A percentile compares a stretch with the other conserved stretches of the same genome.
These are phyloP conservation scores for Aspergillus steynii DNA, from an alignment of 495 filamentous ascomycete genomes.

Conservation along the genomic window DNA sequence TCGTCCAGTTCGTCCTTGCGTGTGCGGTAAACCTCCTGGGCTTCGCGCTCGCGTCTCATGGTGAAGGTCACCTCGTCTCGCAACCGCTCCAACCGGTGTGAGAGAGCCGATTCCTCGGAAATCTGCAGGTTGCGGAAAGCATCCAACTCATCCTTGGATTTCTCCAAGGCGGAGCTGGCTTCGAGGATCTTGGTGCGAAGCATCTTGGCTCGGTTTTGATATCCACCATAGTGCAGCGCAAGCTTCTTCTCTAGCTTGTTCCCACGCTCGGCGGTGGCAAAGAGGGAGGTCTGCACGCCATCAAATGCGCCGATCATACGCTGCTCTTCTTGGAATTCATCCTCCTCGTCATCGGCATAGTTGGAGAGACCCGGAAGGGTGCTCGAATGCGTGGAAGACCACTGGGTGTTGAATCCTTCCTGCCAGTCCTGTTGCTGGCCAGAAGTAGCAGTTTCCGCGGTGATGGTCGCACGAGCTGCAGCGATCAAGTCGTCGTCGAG, in stretches of 20 bases:
- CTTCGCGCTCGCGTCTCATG: conserved; percentile 80
- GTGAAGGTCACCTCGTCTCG: conserved; percentile 83
- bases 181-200: conserved; percentile 80
- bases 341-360: conserved; percentile 66
- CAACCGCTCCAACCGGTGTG: conserved; percentile 69
- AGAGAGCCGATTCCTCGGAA: conserved; percentile 74
- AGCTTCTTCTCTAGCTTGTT: conserved; percentile 94
- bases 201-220: conserved; percentile 80
- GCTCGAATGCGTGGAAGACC: conserved; percentile 62
- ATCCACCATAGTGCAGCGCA: conserved; percentile 82
- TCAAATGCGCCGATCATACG: conserved; percentile 45
- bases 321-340: conserved; percentile 47
- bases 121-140: conserved; percentile 75
- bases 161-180: conserved; percentile 72
- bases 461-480: conserved; percentile 73
- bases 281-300: conserved; percentile 67
- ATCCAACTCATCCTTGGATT: conserved; percentile 69
- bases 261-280: conserved; percentile 70
- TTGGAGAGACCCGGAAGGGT: conserved; percentile 73
- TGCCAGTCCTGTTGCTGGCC: conserved; percentile 57
- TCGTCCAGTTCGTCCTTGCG: conserved; percentile 76
- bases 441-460: conserved; percentile 61
- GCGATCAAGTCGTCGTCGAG: conserved; percentile 72
- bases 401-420: conserved; percentile 61
- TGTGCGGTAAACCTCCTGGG: conserved; percentile 79